phyloP scores from a whole-genome alignment of 192 early-diverging fungal species.

The Funneliformis geosporum region DNA sequence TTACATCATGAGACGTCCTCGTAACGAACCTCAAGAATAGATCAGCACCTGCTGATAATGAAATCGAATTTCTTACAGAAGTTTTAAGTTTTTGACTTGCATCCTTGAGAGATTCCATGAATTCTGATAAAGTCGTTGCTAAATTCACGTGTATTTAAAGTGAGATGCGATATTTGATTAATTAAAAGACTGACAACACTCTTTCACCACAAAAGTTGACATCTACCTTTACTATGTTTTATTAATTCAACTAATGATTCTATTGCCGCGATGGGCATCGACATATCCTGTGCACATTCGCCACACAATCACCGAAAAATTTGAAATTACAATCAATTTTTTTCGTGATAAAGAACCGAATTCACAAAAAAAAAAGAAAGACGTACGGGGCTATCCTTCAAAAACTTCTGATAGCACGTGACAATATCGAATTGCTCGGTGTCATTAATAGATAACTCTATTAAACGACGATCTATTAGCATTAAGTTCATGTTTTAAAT shows the following conservation, averaged over 20 bases:
- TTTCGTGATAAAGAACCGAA: neutral
- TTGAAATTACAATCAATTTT: neutral
- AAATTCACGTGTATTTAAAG: slow-evolving; percentile 2
- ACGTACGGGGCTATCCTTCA: slow-evolving; percentile 38
- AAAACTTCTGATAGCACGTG: slow-evolving; percentile 39
- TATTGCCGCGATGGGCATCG: slow-evolving; percentile 76
- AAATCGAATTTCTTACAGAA: slow-evolving; percentile 72
- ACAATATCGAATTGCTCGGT: slow-evolving; percentile 42
- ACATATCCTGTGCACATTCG: slow-evolving; percentile 54
- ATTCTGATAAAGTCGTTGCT: slow-evolving; percentile 90
- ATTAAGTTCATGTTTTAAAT: neutral
- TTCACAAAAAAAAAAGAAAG: neutral
- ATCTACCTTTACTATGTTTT: slow-evolving; percentile 56
- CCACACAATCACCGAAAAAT: neutral
- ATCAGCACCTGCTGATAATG: slow-evolving; percentile 85
- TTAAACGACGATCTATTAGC: neutral
- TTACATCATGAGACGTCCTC: slow-evolving; percentile 60
- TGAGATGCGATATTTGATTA: neutral
- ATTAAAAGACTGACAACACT: neutral
- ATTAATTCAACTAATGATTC: slow-evolving; percentile 70
- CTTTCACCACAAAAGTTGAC: neutral
- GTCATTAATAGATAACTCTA: neutral
- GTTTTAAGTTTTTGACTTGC: slow-evolving; percentile 68
- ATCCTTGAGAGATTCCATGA: slow-evolving; percentile 72
- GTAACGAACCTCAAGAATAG: slow-evolving; percentile 75